These are phyloP conservation scores for Leucosporidium scottii DNA, from an alignment of 768 basidiomycete genomes.

Conservation along the genomic window DNA sequence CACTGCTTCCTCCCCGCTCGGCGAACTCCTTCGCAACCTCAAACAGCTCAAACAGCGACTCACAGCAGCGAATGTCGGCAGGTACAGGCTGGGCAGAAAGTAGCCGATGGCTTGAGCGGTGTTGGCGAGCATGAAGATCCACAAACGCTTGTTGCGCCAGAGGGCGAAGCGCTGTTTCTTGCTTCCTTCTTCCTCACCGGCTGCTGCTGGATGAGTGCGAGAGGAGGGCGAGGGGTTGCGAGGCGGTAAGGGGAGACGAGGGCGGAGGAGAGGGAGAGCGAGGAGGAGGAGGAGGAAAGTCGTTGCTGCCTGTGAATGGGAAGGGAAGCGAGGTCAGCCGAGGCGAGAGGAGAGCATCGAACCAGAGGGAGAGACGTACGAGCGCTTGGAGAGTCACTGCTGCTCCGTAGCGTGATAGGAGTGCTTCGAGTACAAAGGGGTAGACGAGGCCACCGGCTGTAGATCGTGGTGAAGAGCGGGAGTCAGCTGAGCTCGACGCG, in stretches of 20 bases:
- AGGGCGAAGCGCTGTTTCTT: background rate
- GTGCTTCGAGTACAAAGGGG: constrained; percentile 1
- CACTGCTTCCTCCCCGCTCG: too few relatives aligned
- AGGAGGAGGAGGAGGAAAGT: constrained; percentile 4
- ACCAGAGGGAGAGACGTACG: background rate
- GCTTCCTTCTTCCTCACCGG: background rate
- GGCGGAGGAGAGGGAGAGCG: constrained; percentile 8
- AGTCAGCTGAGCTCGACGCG: background rate
- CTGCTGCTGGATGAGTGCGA: background rate
- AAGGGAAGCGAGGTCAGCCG: background rate
- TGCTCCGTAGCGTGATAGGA: background rate
- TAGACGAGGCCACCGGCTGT: constrained; percentile 13
- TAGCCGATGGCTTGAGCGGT: constrained; percentile 9
- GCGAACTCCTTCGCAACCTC: too few relatives aligned
- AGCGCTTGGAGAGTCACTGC: constrained; percentile 1
- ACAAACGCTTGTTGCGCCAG: background rate
- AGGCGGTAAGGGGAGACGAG: constrained; percentile 4
- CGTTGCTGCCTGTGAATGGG: background rate
- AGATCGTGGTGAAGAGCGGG: background rate
- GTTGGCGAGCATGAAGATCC: constrained; percentile 18
- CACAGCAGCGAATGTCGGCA: constrained; percentile 7
- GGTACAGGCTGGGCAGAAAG: constrained; percentile 8
- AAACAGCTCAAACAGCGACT: too few relatives aligned
- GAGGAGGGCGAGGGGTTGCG: too few relatives aligned
- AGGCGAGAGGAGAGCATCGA: background rate